A percentile compares a stretch with the other conserved stretches of the same genome.
phyloP scores from a whole-genome alignment of 2,329 filamentous ascomycete genomes.

The Diaporthe citriasiana region DNA sequence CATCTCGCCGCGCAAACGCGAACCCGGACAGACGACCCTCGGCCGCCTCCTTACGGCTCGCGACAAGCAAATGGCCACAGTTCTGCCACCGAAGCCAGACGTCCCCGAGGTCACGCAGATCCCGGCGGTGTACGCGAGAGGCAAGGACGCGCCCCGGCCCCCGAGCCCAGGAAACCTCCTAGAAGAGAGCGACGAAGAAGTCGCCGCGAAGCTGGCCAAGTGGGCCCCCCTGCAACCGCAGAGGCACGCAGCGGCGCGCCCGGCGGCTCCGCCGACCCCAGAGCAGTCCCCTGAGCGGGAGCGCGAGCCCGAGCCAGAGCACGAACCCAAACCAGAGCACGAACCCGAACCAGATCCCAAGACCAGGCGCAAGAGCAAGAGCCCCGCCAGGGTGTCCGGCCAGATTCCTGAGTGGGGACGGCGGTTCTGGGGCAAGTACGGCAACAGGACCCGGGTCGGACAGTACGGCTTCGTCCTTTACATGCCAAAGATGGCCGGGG shows the following conservation, averaged over 20 bases:
- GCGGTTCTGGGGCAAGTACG: slow-evolving; percentile 43
- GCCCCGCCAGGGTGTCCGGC: background rate
- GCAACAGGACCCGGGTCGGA: slow-evolving; percentile 47
- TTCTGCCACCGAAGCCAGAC: too few relatives aligned
- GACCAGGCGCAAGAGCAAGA: background rate
- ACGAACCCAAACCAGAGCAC: too few relatives aligned
- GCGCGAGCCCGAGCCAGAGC: too few relatives aligned
- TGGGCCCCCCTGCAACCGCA: slow-evolving; percentile 5
- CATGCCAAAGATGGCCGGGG: background rate
- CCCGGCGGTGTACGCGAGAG: too few relatives aligned
- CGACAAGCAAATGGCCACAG: background rate
- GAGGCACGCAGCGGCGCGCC: background rate
- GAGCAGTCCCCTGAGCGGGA: too few relatives aligned
- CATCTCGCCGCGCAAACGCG: background rate
- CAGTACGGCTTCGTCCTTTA: slow-evolving; percentile 1
- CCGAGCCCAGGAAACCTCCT: background rate
- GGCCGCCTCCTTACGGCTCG: background rate
- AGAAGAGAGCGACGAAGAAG: slow-evolving; percentile 4
- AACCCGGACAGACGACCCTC: background rate
- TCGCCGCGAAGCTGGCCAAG: background rate
- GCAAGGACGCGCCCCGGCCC: too few relatives aligned
- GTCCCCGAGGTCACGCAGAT: too few relatives aligned
- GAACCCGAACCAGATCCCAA: too few relatives aligned
- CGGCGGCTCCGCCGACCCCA: background rate
- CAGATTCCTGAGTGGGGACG: slow-evolving; percentile 44